phyloP scores from a whole-genome alignment of 2,329 filamentous ascomycete species.

The Arthrobotrys megalospora region DNA sequence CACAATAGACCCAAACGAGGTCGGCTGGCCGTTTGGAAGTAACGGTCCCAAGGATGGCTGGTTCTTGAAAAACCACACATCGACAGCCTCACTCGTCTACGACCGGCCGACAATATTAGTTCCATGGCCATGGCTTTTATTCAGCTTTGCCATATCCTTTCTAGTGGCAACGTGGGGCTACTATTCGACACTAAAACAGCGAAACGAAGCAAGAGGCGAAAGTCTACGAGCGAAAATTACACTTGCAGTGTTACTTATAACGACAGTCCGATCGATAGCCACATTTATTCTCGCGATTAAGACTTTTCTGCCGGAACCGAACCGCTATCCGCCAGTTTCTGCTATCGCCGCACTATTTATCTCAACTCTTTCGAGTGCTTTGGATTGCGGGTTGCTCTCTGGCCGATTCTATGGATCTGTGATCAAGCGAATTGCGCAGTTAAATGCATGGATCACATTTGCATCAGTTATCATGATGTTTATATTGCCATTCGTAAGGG shows the following conservation, averaged over 20 bases:
- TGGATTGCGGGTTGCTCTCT: slow-evolving; percentile 46
- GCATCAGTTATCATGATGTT: slow-evolving; percentile 47
- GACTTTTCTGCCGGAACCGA: slow-evolving; percentile 13
- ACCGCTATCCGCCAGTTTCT: slow-evolving; percentile 41
- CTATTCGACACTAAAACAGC: slow-evolving; percentile 54
- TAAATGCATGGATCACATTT: slow-evolving; percentile 40
- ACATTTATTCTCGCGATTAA: slow-evolving; percentile 54
- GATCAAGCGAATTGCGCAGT: slow-evolving; percentile 44
- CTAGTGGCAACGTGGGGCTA: slow-evolving; percentile 41
- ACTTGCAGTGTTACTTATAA: slow-evolving; percentile 36
- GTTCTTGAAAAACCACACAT: slow-evolving; percentile 43
- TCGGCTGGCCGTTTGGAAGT: slow-evolving; percentile 42
- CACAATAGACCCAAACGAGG: slow-evolving; percentile 14
- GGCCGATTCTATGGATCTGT: slow-evolving; percentile 30
- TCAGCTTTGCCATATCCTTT: slow-evolving; percentile 47
- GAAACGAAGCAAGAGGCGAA: slow-evolving; percentile 51
- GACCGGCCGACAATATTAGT: slow-evolving; percentile 38
- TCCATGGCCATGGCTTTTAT: slow-evolving; percentile 57
- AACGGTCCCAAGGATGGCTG: slow-evolving; percentile 2
- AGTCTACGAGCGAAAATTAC: slow-evolving; percentile 44
- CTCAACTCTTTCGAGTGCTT: slow-evolving; percentile 48
- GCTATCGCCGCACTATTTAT: slow-evolving; percentile 49
- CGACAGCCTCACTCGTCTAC: slow-evolving; percentile 34
- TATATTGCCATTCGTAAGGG: slow-evolving; percentile 33
- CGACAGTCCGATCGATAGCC: slow-evolving; percentile 49